Evolutionary conservation across 2,329 filamentous ascomycete genomes (phyloP).

Genomic region (Paecilomyces niveus): DNA sequence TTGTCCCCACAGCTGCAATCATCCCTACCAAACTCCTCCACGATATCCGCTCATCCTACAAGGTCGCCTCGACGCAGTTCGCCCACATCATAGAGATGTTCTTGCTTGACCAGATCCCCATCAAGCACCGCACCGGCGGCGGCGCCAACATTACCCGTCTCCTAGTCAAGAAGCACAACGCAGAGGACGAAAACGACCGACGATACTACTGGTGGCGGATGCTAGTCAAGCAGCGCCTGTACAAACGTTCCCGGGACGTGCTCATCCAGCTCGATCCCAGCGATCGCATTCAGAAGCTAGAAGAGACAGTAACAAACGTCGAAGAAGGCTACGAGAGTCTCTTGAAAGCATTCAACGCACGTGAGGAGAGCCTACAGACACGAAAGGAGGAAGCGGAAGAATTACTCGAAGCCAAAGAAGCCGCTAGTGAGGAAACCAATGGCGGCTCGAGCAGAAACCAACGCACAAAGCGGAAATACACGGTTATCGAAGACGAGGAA

Average conservation of each 20-base stretch:
- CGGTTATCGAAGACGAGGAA: conserved; percentile 21
- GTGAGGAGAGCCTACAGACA: conserved; percentile 15
- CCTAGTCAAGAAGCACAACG: conserved; percentile 37
- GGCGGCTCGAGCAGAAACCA: conserved; percentile 7
- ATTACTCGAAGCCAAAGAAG: conserved; percentile 14
- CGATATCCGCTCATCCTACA: conserved; percentile 45
- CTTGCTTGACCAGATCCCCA: conserved; percentile 51
- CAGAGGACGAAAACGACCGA: conserved; percentile 49
- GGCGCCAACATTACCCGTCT: conserved; percentile 47
- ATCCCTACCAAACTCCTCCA: conserved; percentile 46
- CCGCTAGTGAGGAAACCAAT: conserved; percentile 5
- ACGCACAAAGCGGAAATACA: conserved; percentile 25
- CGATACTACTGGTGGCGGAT: conserved; percentile 61
- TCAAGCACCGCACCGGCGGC: conserved; percentile 39
- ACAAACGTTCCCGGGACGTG: conserved; percentile 52
- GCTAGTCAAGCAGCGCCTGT: conserved; percentile 56
- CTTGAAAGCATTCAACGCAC: conserved; percentile 35
- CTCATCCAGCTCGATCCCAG: conserved; percentile 51
- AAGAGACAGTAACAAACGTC: conserved; percentile 51
- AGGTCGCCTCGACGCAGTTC: conserved; percentile 57
- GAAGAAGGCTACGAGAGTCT: conserved; percentile 53
- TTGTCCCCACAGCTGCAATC: conserved; percentile 46
- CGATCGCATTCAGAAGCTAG: conserved; percentile 54
- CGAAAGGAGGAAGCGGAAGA: conserved; percentile 13
- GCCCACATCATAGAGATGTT: conserved; percentile 57